Conservation (phyloP, 2,329 filamentous ascomycete species). For the Colletotrichum lini region DNA sequence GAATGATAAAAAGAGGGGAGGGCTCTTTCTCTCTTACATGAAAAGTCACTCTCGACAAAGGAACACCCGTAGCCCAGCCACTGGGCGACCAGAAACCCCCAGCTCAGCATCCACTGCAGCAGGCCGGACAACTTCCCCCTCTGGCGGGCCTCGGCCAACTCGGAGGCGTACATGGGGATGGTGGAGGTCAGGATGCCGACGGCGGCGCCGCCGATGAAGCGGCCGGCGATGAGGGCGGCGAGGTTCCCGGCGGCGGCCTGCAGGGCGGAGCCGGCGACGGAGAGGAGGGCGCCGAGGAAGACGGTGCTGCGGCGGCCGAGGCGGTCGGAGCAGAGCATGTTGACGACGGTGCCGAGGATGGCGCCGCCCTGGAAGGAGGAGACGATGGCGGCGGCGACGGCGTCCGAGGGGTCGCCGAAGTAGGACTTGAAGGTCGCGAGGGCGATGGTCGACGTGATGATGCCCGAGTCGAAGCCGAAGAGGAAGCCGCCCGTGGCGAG, state of each 20-base stretch:
- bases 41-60: slow-evolving; percentile 47
- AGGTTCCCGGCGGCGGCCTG: slow-evolving; percentile 51
- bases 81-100: slow-evolving; percentile 58
- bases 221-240: slow-evolving; percentile 63
- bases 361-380: slow-evolving; percentile 49
- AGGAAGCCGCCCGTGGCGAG: slow-evolving; percentile 49
- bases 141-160: slow-evolving; percentile 55
- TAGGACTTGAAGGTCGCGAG: slow-evolving; percentile 55
- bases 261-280: slow-evolving; percentile 49
- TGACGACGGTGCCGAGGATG: slow-evolving; percentile 48
- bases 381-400: slow-evolving; percentile 46
- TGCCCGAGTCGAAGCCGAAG: slow-evolving; percentile 64
- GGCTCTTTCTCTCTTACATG: slow-evolving; percentile 44
- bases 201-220: slow-evolving; percentile 64
- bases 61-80: slow-evolving; percentile 53
- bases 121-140: slow-evolving; percentile 57
- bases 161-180: slow-evolving; percentile 62
- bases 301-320: slow-evolving; percentile 51
- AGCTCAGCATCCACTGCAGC: slow-evolving; percentile 61
- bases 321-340: slow-evolving; percentile 50
- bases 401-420: slow-evolving; percentile 55
- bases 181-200: slow-evolving; percentile 63
- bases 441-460: slow-evolving; percentile 55
- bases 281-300: slow-evolving; percentile 49
- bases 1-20: slow-evolving; percentile 40